Base-by-base conservation (phyloP, 352 stramenopile species). In the Pythium oligandrum region DNA sequence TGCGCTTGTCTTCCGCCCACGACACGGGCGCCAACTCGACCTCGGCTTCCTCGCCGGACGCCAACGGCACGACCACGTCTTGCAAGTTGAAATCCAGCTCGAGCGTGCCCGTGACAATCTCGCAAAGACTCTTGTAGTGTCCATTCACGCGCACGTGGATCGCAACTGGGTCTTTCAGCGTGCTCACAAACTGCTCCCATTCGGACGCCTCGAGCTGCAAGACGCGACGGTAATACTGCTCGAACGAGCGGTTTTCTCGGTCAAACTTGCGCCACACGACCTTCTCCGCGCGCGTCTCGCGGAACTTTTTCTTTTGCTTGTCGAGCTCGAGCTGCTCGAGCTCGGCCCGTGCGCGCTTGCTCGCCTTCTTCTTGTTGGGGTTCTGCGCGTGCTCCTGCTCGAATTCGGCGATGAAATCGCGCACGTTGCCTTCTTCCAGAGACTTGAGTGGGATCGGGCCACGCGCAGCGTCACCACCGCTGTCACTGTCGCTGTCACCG, bases 211-310 rank as follows among this genome's bases (percentile, higher is more conserved):
- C 46, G 39, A 96, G 61, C 40, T 78, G 70, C 36, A 93, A 52
- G 44, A 95, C 78, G 4, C 70, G 58, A 55, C 85, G 65, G 59
- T 96, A 98, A 53, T 90, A 97, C 33, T 71, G 51, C 59, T 95
- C 83, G 51, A 95, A 96, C 6, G 75, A 58, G 31, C 51, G 62
- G 63, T 95, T 95, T 60, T 91, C 81, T 30, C 83, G 72, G 51
- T 88, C 80, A 48, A 93, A 93, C 55, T 93, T 93, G 61, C 83
- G 83, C 83, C 83, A 93, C 53, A 93, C 80, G 49, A 93, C 85
- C 61, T 93, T 93, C 67, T 90, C 70, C 4, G 83, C 82, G 51
- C 85, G 86, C 44, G 78, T 66, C 50, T 86, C 71, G 12, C 79
- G 66, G 49, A 76, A 75, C 33, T 70, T 62, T 60, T 84, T 81